A percentile compares a stretch with the other conserved stretches of the same genome.
These are phyloP conservation scores for Lomentospora prolificans DNA, from an alignment of 2,329 filamentous ascomycete species.

Conservation along the genomic window DNA sequence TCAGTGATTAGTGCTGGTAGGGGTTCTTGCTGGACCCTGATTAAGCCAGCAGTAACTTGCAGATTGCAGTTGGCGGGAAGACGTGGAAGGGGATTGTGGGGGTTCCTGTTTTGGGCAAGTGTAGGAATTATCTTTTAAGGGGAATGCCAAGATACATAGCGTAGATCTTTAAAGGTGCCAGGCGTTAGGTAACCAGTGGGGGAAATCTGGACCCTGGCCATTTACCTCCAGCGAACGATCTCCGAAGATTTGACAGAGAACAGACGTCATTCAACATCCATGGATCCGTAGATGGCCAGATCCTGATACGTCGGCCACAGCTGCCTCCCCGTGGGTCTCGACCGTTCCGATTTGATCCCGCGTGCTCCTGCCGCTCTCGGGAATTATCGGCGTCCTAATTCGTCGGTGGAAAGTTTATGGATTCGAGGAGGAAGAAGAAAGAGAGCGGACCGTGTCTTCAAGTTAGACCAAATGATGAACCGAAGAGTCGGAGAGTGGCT, in stretches of 20 bases:
- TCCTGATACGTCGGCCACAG: neutral
- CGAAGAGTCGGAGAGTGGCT: too few relatives aligned
- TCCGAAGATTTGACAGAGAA: neutral
- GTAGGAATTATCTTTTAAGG: neutral
- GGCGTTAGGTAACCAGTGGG: neutral
- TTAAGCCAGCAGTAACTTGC: neutral
- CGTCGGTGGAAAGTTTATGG: neutral
- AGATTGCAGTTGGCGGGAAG: neutral
- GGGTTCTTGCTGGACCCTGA: slow-evolving; percentile 1
- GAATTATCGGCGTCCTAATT: neutral
- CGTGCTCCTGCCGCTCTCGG: neutral
- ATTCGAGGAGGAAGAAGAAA: too few relatives aligned
- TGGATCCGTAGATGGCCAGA: too few relatives aligned
- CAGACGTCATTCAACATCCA: neutral
- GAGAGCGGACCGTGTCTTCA: too few relatives aligned
- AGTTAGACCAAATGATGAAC: too few relatives aligned
- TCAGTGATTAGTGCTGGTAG: too few relatives aligned
- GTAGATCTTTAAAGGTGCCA: neutral
- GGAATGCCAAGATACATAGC: neutral
- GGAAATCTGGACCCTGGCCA: neutral
- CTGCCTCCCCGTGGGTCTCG: neutral
- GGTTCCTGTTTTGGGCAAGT: neutral
- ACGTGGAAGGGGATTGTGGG: neutral
- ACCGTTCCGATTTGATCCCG: neutral
- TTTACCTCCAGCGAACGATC: neutral